Conservation (phyloP, 2,329 filamentous ascomycete species). For the Cyphellophora attinorum region DNA sequence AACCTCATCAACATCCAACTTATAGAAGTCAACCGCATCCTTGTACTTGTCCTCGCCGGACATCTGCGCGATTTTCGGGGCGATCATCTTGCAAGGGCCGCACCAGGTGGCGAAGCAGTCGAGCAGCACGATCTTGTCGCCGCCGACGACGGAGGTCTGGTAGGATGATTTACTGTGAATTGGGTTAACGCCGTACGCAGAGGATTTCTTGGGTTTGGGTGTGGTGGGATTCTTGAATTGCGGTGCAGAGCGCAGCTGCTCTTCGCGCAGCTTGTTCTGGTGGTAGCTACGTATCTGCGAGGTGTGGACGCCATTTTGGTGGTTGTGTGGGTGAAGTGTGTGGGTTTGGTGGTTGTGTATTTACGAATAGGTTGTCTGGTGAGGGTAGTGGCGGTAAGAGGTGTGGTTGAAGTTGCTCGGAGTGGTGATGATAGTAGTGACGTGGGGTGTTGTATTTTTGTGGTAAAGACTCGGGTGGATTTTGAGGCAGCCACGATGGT, state of each 20-base stretch:
- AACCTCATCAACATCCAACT: slow-evolving; percentile 83
- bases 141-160: slow-evolving; percentile 40
- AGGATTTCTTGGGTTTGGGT: slow-evolving; percentile 13
- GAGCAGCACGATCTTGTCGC: slow-evolving; percentile 58
- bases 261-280: slow-evolving; percentile 18
- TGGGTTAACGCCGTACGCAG: slow-evolving; percentile 20
- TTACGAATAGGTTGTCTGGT: slow-evolving; percentile 2
- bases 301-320: slow-evolving; percentile 36
- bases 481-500: slow-evolving; percentile 20
- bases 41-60: slow-evolving; percentile 52
- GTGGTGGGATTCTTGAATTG: not conserved
- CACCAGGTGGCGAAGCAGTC: slow-evolving; percentile 90
- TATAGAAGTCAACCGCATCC: slow-evolving; percentile 63
- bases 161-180: slow-evolving; percentile 49
- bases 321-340: slow-evolving; percentile 22
- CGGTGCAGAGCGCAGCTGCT: slow-evolving; percentile 4
- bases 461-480: too few species aligned
- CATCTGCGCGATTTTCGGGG: slow-evolving; percentile 51
- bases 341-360: slow-evolving; percentile 2
- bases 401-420: slow-evolving; percentile 9
- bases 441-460: too few species aligned
- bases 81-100: slow-evolving; percentile 87
- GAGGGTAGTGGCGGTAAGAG: slow-evolving; percentile 4
- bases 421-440: slow-evolving; percentile 2
- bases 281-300: slow-evolving; percentile 19